Evolutionary conservation across 495 filamentous ascomycete species (phyloP).

Genomic region (Sphaerosporella brunnea): DNA sequence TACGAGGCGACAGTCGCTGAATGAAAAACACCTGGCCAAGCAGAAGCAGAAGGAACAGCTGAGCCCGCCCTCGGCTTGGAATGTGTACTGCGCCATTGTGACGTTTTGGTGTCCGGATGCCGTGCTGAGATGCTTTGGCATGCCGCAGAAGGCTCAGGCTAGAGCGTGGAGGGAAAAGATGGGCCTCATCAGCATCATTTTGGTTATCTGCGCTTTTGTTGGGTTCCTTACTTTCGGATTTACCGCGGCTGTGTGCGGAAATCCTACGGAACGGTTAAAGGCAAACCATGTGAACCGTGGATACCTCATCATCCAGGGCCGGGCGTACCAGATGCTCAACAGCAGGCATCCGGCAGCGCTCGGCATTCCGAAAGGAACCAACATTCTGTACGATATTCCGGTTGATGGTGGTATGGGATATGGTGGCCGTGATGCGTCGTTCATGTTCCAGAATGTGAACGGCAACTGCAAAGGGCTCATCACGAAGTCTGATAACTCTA

Average conservation of each 20-base stretch:
- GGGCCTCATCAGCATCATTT: constrained; percentile 83
- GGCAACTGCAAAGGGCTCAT: constrained; percentile 90
- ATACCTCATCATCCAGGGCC: constrained; percentile 92
- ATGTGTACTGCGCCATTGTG: constrained; percentile 77
- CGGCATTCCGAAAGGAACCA: constrained; percentile 52
- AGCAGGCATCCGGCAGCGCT: constrained; percentile 60
- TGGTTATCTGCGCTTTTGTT: constrained; percentile 72
- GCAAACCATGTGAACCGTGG: constrained; percentile 61
- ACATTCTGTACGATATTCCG: constrained; percentile 73
- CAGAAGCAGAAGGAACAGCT: constrained; percentile 49
- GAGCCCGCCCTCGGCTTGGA: constrained; percentile 80
- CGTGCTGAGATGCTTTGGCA: constrained; percentile 67
- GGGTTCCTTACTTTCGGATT: constrained; percentile 97
- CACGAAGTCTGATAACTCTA: constrained; percentile 46
- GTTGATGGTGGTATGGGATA: constrained; percentile 61
- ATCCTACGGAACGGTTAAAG: constrained; percentile 47
- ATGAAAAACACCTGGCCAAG: constrained; percentile 37
- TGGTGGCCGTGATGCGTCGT: constrained; percentile 79
- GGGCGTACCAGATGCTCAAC: constrained; percentile 59
- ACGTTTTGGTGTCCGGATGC: constrained; percentile 92
- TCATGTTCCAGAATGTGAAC: constrained; percentile 97
- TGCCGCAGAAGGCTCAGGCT: constrained; percentile 70
- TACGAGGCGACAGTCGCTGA: constrained; percentile 35
- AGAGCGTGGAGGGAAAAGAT: constrained; percentile 98
- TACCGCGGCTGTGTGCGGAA: constrained; percentile 67